Evolutionary conservation across 1,284 basidiomycete genomes (phyloP).

Genomic region (Mycena sp.): DNA sequence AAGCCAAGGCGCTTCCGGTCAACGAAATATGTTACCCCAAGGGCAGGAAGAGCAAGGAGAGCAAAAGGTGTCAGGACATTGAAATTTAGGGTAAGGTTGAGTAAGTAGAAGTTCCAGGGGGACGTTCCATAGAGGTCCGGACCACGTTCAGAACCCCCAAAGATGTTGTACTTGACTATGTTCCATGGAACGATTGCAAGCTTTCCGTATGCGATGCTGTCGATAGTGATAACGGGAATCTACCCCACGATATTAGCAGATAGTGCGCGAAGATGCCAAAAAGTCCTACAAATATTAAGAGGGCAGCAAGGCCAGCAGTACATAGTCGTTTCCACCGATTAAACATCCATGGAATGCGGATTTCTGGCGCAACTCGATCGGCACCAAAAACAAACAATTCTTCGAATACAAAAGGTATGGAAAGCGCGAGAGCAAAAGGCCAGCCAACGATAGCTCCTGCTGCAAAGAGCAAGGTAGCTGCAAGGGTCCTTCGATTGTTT

Average conservation of each 20-base stretch:
- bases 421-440: slow-evolving; percentile 92
- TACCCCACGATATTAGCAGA: slow-evolving; percentile 42
- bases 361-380: slow-evolving; percentile 69
- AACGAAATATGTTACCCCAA: slow-evolving; percentile 78
- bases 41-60: slow-evolving; percentile 80
- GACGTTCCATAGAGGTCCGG: slow-evolving; percentile 96
- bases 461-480: slow-evolving; percentile 80
- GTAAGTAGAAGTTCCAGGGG: slow-evolving; percentile 84
- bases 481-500: slow-evolving; percentile 64
- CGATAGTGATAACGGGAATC: slow-evolving; percentile 84
- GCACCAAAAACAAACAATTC: slow-evolving; percentile 85
- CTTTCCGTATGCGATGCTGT: slow-evolving; percentile 90
- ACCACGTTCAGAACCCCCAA: slow-evolving; percentile 81
- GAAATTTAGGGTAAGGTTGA: slow-evolving; percentile 93
- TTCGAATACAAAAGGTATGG: slow-evolving; percentile 91
- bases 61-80: slow-evolving; percentile 88
- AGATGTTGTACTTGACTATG: slow-evolving; percentile 94
- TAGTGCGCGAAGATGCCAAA: neutral
- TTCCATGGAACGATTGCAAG: slow-evolving; percentile 90
- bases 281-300: slow-evolving; percentile 72
- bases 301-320: slow-evolving; percentile 64
- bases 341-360: slow-evolving; percentile 63
- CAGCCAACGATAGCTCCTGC: slow-evolving; percentile 92
- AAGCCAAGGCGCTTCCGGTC: slow-evolving; percentile 86
- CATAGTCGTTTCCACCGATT: slow-evolving; percentile 72